phyloP scores from a whole-genome alignment of 2,329 filamentous ascomycete genomes.

The Nemania serpens region DNA sequence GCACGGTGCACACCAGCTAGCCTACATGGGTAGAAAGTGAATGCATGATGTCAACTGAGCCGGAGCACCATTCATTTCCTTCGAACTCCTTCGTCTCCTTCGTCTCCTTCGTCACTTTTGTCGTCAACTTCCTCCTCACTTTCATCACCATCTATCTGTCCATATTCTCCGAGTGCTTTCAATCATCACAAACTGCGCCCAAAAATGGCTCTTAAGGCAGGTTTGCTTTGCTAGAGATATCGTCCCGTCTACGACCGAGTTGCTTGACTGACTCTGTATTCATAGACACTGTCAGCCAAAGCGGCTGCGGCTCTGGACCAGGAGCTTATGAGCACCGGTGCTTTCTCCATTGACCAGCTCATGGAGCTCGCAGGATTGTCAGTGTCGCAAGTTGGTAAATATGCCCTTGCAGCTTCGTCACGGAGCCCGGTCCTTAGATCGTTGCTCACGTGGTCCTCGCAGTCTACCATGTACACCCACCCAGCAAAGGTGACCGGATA shows the following conservation, averaged over 20 bases:
- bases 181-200: conserved; percentile 9
- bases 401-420: conserved; percentile 32
- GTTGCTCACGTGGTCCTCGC: conserved; percentile 4
- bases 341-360: conserved; percentile 92
- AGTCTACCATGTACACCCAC: conserved; percentile 87
- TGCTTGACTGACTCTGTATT: conserved; percentile 29
- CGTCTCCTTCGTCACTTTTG: not conserved
- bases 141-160: not conserved
- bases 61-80: not conserved
- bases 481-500: conserved; percentile 69
- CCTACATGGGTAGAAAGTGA: not conserved
- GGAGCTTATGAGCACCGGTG: conserved; percentile 87
- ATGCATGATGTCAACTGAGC: conserved; percentile 32
- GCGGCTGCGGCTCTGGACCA: conserved; percentile 87
- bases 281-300: conserved; percentile 81
- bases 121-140: not conserved
- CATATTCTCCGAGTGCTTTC: not conserved
- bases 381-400: conserved; percentile 83
- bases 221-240: not conserved
- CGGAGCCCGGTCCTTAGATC: not conserved
- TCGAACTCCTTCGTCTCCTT: no score
- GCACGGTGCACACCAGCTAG: not conserved
- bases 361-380: conserved; percentile 96
- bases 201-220: conserved; percentile 38
- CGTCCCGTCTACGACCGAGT: not conserved